Evolutionary conservation across 208 protist species (phyloP).

Genomic region (Leishmania tarentolae): DNA sequence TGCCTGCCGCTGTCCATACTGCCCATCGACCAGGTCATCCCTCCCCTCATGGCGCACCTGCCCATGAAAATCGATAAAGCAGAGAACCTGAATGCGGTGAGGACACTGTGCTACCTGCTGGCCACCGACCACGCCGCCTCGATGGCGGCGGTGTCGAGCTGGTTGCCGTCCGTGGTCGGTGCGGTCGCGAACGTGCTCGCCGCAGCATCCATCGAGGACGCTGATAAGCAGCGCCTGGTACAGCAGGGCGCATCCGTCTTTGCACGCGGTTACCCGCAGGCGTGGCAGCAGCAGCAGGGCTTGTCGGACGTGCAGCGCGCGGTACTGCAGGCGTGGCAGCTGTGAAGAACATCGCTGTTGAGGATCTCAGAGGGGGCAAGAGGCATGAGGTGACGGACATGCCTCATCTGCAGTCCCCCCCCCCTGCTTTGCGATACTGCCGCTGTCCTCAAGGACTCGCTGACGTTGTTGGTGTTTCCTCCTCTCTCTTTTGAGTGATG

Average conservation of each 20-base stretch:
- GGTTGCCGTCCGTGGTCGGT: constrained; percentile 39
- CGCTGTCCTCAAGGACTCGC: background rate
- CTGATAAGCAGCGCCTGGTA: constrained; percentile 55
- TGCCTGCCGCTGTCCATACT: constrained; percentile 39
- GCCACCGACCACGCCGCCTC: constrained; percentile 15
- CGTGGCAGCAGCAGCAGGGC: constrained; percentile 34
- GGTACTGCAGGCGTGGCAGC: constrained; percentile 34
- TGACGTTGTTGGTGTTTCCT: background rate
- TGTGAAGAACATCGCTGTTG: constrained; percentile 12
- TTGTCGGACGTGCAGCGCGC: constrained; percentile 42
- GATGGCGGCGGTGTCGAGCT: constrained; percentile 28
- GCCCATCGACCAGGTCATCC: constrained; percentile 44
- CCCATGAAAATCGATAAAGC: constrained; percentile 82
- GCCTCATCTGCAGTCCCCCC: background rate
- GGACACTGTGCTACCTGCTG: constrained; percentile 56
- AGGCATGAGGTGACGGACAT: background rate
- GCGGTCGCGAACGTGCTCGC: constrained; percentile 50
- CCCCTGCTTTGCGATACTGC: background rate
- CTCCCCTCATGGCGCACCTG: constrained; percentile 49
- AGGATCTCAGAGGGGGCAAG: background rate
- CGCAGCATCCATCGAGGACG: constrained; percentile 47
- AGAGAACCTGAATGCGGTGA: constrained; percentile 75
- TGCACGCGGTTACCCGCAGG: constrained; percentile 20
- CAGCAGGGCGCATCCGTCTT: constrained; percentile 38
- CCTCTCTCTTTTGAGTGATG: background rate